A percentile compares a stretch with the other conserved stretches of the same genome.
Evolutionary conservation across 306 rosid genomes (phyloP).

Genomic region (Malus orientalis): DNA sequence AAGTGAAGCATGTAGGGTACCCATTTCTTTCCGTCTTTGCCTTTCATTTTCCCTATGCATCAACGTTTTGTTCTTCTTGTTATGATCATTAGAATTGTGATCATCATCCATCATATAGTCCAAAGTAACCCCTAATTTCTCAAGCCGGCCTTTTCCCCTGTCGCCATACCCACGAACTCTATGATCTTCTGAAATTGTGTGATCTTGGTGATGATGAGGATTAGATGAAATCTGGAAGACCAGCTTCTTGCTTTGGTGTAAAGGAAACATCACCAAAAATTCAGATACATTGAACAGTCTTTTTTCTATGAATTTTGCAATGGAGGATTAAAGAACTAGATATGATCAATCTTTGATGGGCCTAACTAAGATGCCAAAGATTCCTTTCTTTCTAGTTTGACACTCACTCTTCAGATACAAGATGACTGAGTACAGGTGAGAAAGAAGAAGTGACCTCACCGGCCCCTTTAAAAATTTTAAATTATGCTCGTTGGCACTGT

Average conservation of each 20-base stretch:
- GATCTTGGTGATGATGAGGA: slow-evolving; percentile 34
- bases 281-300: not conserved
- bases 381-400: not conserved
- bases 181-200: slow-evolving; percentile 38
- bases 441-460: not conserved
- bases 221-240: slow-evolving; percentile 46
- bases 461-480: not conserved
- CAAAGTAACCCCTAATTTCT: not conserved
- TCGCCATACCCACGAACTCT: slow-evolving; percentile 31
- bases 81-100: slow-evolving; percentile 5
- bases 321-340: not conserved
- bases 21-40: slow-evolving; percentile 72
- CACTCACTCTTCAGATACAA: not conserved
- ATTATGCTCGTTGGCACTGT: not conserved
- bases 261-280: slow-evolving; percentile 35
- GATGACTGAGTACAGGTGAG: not conserved
- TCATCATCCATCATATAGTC: not conserved
- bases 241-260: slow-evolving; percentile 57
- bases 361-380: not conserved
- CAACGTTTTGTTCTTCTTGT: slow-evolving; percentile 31
- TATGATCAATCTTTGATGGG: not conserved
- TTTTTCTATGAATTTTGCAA: not conserved
- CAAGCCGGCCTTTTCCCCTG: not conserved
- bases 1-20: slow-evolving; percentile 41
- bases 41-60: slow-evolving; percentile 56